Conservation (phyloP, 352 stramenopile species). For the Phytopythium montanum region DNA sequence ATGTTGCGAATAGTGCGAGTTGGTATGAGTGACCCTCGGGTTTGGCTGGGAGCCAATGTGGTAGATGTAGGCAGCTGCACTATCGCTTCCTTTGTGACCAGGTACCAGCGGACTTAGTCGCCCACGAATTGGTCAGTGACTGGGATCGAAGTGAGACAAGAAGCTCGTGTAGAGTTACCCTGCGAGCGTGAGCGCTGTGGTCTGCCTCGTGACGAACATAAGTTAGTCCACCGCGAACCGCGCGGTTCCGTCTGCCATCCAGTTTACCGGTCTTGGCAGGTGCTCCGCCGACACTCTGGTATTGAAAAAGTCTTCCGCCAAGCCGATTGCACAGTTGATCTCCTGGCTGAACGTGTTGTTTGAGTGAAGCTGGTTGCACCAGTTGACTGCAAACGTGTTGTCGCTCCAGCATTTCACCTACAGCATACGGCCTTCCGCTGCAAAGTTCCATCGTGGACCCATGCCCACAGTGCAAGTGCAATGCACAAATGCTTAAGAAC, state of each 20-base stretch:
- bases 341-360: slow-evolving; percentile 20
- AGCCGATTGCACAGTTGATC: slow-evolving; percentile 26
- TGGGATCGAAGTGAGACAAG: slow-evolving; percentile 12
- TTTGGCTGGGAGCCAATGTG: slow-evolving; percentile 4
- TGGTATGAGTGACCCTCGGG: background rate
- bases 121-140: slow-evolving; percentile 13
- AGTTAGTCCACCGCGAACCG: slow-evolving; percentile 13
- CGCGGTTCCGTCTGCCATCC: slow-evolving; percentile 21
- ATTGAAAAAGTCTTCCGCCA: slow-evolving; percentile 13
- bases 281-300: slow-evolving; percentile 14
- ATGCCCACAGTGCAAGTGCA: slow-evolving; percentile 13
- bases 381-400: slow-evolving; percentile 16
- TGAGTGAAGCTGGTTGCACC: slow-evolving; percentile 16
- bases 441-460: slow-evolving; percentile 11
- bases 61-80: slow-evolving; percentile 8
- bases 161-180: slow-evolving; percentile 18
- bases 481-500: slow-evolving; percentile 26
- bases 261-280: slow-evolving; percentile 11
- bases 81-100: slow-evolving; percentile 8
- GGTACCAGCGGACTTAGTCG: slow-evolving; percentile 3
- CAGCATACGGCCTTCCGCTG: background rate
- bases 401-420: slow-evolving; percentile 25
- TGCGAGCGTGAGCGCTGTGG: background rate
- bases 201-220: slow-evolving; percentile 11
- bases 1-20: background rate